phyloP scores from a whole-genome alignment of 2,329 filamentous ascomycete species.

The Diaporthe destruens region DNA sequence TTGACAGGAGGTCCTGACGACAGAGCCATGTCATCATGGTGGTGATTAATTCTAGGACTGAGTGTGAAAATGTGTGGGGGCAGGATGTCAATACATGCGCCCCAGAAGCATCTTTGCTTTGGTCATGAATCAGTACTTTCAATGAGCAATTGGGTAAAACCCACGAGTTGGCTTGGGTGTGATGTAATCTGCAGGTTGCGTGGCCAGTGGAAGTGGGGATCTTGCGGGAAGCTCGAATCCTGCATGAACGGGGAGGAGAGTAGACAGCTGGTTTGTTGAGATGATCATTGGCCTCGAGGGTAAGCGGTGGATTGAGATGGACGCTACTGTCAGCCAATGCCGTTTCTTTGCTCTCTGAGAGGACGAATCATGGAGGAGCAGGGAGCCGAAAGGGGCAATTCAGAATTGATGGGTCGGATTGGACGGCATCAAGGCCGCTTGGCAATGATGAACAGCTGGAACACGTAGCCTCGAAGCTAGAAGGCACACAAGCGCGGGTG shows the following conservation, averaged over 20 bases:
- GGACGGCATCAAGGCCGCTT: conserved; percentile 18
- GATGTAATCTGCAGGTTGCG: conserved; percentile 8
- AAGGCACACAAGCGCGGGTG: neutral
- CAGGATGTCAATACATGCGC: neutral
- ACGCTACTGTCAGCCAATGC: neutral
- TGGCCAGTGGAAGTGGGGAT: conserved; percentile 17
- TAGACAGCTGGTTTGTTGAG: neutral
- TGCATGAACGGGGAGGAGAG: conserved; percentile 11
- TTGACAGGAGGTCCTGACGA: neutral
- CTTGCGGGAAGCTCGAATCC: neutral
- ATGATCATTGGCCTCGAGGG: neutral
- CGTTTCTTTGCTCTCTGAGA: neutral
- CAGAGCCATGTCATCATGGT: neutral
- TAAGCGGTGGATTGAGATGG: conserved; percentile 3
- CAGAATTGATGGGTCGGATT: neutral
- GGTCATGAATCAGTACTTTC: neutral
- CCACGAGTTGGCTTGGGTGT: neutral
- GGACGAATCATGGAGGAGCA: conserved; percentile 14
- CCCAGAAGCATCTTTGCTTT: neutral
- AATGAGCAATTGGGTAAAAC: neutral
- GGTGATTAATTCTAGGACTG: neutral
- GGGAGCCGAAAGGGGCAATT: neutral
- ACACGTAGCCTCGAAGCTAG: neutral
- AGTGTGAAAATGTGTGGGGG: neutral
- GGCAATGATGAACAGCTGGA: conserved; percentile 6